These are phyloP conservation scores for Gossypium thurberi DNA, from an alignment of 345 rosid genomes.

Conservation along the genomic window DNA sequence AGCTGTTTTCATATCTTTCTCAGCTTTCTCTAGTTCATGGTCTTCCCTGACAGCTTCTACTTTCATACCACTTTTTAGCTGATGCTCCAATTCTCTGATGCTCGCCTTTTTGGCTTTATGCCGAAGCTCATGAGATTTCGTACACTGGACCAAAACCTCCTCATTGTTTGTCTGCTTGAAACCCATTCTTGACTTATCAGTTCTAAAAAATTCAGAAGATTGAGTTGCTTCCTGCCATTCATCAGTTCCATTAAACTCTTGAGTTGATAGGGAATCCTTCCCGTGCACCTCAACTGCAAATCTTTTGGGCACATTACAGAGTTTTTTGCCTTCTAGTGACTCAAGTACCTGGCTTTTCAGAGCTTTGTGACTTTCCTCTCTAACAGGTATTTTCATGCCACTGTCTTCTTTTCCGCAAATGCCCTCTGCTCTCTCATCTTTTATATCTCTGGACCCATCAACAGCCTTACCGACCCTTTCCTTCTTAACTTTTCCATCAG, in stretches of 20 bases:
- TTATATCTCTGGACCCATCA: constrained; percentile 10
- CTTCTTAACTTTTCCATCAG: not conserved
- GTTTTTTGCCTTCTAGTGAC: constrained; percentile 22
- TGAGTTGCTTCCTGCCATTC: constrained; percentile 75
- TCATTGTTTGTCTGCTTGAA: constrained; percentile 34
- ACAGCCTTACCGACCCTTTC: not conserved
- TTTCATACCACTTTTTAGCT: constrained; percentile 22
- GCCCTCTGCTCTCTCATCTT: constrained; percentile 17
- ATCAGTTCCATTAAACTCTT: constrained; percentile 32
- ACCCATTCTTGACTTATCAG: constrained; percentile 38
- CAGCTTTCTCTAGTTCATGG: constrained; percentile 26
- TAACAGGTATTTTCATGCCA: constrained; percentile 18
- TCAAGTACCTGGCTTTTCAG: constrained; percentile 17
- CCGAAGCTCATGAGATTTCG: constrained; percentile 26
- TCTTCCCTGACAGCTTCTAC: constrained; percentile 32
- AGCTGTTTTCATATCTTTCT: constrained; percentile 21
- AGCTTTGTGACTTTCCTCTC: constrained; percentile 27
- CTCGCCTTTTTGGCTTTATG: constrained; percentile 32
- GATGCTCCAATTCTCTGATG: constrained; percentile 27
- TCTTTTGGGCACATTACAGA: constrained; percentile 17
- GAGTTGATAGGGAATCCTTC: constrained; percentile 35
- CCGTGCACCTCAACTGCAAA: constrained; percentile 30
- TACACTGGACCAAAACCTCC: constrained; percentile 20
- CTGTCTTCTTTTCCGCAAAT: constrained; percentile 19
- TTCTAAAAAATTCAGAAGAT: constrained; percentile 60